A percentile compares a stretch with the other conserved stretches of the same genome.
Evolutionary conservation across 2,329 filamentous ascomycete species (phyloP).

Genomic region (Neopestalotiopsis rosae): DNA sequence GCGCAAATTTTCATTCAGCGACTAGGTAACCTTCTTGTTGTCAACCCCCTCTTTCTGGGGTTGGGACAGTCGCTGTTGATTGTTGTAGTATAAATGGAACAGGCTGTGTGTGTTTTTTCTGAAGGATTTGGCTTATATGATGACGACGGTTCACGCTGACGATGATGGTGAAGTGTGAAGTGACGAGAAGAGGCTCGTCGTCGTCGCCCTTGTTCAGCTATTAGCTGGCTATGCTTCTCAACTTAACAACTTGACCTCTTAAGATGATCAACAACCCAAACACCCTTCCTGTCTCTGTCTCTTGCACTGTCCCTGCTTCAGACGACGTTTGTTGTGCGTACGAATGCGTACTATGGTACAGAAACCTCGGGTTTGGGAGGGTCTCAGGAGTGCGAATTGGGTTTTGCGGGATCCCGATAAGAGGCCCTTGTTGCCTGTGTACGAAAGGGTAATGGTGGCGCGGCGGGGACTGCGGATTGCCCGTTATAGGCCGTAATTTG

Average conservation of each 20-base stretch:
- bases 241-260: neutral
- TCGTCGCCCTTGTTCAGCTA: neutral
- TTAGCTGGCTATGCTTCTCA: conserved; percentile 1
- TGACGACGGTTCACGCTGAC: neutral
- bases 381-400: neutral
- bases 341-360: neutral
- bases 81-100: neutral
- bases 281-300: neutral
- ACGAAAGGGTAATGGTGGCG: conserved; percentile 8
- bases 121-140: neutral
- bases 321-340: neutral
- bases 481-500: conserved; percentile 5
- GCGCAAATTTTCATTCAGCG: neutral
- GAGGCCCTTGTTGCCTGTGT: neutral
- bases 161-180: neutral
- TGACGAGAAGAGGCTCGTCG: neutral
- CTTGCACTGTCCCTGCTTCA: neutral
- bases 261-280: neutral
- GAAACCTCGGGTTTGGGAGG: neutral
- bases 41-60: neutral
- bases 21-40: neutral
- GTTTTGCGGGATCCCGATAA: neutral
- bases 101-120: neutral
- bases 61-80: neutral
- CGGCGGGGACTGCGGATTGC: conserved; percentile 7